These are phyloP conservation scores for Berkeleyomyces basicola DNA, from an alignment of 2,329 filamentous ascomycete genomes.

Conservation along the genomic window DNA sequence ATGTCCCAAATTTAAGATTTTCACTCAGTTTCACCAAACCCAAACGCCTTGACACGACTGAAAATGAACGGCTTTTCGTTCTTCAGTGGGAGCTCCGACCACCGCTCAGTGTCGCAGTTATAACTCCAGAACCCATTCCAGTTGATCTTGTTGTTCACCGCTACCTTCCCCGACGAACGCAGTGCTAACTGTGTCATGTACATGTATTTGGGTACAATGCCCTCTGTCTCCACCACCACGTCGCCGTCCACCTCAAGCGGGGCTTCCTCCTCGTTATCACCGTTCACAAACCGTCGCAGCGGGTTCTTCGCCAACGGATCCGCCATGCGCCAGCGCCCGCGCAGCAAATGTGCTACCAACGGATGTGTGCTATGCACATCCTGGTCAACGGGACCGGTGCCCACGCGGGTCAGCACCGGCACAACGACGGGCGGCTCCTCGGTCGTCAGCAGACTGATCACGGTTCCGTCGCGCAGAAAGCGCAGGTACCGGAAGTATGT, in stretches of 20 bases:
- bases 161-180: constrained; percentile 42
- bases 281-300: constrained; percentile 20
- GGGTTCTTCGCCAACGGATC: constrained; percentile 14
- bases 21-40: constrained; percentile 24
- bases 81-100: constrained; percentile 57
- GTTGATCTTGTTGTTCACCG: constrained; percentile 66
- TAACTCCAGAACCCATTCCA: constrained; percentile 91
- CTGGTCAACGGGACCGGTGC: constrained; percentile 57
- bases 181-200: constrained; percentile 69
- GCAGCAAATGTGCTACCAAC: constrained; percentile 35
- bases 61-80: constrained; percentile 52
- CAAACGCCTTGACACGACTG: constrained; percentile 48
- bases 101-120: constrained; percentile 77
- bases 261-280: constrained; percentile 10
- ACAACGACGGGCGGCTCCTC: constrained; percentile 75
- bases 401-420: constrained; percentile 58
- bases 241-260: constrained; percentile 42
- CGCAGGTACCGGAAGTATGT: constrained; percentile 96
- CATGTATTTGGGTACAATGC: constrained; percentile 59
- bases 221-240: constrained; percentile 73
- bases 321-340: constrained; percentile 36
- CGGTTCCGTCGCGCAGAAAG: constrained; percentile 80
- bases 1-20: too few relatives aligned
- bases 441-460: constrained; percentile 65
- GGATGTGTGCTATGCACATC: constrained; percentile 24